Percentiles rank a stretch among this genome's conserved stretches.
Evolutionary conservation across 2,329 filamentous ascomycete species (phyloP).

Genomic region (Cladosporium austrohemisphaericum): DNA sequence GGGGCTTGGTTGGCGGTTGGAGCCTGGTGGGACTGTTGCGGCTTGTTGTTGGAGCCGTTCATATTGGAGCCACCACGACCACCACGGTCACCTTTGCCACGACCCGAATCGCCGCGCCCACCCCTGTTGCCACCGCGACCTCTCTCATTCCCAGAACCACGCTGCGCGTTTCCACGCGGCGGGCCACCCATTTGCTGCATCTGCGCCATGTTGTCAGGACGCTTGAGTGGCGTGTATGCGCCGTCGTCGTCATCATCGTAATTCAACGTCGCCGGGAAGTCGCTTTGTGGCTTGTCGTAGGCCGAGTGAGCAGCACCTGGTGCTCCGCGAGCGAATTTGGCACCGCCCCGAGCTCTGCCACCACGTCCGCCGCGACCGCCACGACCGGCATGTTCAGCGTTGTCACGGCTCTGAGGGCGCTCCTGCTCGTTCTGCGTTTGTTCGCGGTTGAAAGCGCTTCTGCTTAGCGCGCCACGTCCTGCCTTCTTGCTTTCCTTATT

Average conservation of each 20-base stretch:
- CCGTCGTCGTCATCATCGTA: conserved; percentile 13
- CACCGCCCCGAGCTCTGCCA: neutral
- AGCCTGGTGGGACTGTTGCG: neutral
- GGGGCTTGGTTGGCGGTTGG: too few relatives aligned
- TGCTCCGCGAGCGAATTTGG: neutral
- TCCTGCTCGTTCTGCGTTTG: conserved; percentile 2
- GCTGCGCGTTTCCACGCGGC: conserved; percentile 20
- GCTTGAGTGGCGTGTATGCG: conserved; percentile 45
- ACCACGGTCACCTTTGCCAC: conserved; percentile 27
- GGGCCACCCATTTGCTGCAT: conserved; percentile 40
- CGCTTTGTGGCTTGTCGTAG: conserved; percentile 14
- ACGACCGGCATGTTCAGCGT: conserved; percentile 11
- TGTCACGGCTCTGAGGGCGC: neutral
- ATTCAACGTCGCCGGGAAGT: conserved; percentile 11
- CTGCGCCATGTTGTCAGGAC: conserved; percentile 46
- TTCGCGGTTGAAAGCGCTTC: conserved; percentile 20
- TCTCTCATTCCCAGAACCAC: conserved; percentile 28
- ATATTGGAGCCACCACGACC: conserved; percentile 25
- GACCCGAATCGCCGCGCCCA: conserved; percentile 13
- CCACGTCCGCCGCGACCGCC: conserved; percentile 17
- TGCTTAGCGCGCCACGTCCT: conserved; percentile 22
- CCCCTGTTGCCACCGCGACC: conserved; percentile 23
- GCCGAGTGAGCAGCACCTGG: neutral
- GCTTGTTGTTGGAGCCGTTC: conserved; percentile 16
- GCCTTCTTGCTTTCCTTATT: conserved; percentile 34